Percentiles rank a stretch among this genome's conserved stretches.
phyloP scores from a whole-genome alignment of 2,329 filamentous ascomycete species.

The Talaromyces sp. region DNA sequence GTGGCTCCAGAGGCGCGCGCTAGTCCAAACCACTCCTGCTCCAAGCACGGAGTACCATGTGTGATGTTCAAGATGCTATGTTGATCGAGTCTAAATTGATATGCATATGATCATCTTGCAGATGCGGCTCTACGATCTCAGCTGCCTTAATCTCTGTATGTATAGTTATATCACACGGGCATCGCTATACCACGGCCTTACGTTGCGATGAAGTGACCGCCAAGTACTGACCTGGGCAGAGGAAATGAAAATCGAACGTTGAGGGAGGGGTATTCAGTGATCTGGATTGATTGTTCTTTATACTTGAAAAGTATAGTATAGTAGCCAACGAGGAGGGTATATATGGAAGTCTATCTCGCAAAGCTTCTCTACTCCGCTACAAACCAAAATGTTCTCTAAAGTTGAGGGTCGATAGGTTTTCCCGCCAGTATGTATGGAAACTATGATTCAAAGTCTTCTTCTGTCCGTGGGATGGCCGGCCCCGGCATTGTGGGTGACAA shows the following conservation, averaged over 20 bases:
- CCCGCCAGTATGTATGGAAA: neutral
- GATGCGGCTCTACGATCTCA: neutral
- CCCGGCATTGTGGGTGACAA: neutral
- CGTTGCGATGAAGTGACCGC: neutral
- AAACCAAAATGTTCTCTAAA: neutral
- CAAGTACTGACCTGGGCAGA: neutral
- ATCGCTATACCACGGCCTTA: neutral
- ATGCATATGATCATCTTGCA: neutral
- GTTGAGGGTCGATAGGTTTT: neutral
- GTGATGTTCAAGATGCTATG: neutral
- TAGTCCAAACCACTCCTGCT: neutral
- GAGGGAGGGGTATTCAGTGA: neutral
- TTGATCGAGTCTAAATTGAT: neutral
- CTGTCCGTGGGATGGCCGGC: too few species aligned
- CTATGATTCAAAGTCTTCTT: neutral
- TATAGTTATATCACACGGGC: neutral
- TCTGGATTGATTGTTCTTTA: neutral
- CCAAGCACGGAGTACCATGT: too few species aligned
- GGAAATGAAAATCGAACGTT: neutral
- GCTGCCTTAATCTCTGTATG: neutral
- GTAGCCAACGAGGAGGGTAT: neutral
- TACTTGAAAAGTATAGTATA: neutral
- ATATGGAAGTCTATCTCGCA: neutral
- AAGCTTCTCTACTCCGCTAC: too few species aligned
- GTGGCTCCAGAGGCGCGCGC: neutral